Percentiles rank a stretch among this genome's conserved stretches.
Conservation (phyloP, 2,329 filamentous ascomycete species). For the Nemania serpens region DNA sequence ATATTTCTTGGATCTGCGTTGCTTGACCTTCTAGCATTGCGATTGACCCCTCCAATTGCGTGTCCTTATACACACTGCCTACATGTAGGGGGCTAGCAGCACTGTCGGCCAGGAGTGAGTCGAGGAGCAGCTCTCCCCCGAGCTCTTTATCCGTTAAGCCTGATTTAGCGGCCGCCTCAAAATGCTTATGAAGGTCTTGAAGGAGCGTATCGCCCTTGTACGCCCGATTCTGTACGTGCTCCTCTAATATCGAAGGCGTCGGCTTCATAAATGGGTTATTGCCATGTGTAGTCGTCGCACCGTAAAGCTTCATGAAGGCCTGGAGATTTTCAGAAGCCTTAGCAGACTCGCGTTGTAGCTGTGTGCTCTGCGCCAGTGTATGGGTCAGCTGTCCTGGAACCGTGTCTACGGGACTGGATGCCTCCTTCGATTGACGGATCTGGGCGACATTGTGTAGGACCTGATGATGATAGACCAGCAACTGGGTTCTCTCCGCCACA, state of each 20-base stretch:
- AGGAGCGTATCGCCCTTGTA: conserved; percentile 35
- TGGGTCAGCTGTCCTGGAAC: neutral
- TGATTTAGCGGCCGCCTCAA: conserved; percentile 35
- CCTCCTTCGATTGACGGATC: neutral
- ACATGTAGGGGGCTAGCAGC: conserved; percentile 21
- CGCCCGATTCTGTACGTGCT: conserved; percentile 34
- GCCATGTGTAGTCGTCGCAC: conserved; percentile 29
- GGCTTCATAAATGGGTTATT: conserved; percentile 15
- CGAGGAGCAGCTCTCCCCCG: conserved; percentile 32
- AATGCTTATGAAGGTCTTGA: conserved; percentile 35
- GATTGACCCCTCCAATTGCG: conserved; percentile 39
- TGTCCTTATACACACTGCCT: conserved; percentile 35
- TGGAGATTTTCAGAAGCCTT: conserved; percentile 28
- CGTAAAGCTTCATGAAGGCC: conserved; percentile 35
- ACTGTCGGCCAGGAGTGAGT: conserved; percentile 37
- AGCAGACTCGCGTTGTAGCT: conserved; percentile 6
- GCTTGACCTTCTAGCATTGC: conserved; percentile 33
- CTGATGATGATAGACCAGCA: conserved; percentile 25
- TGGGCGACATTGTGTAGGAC: conserved; percentile 18
- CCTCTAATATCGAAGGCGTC: conserved; percentile 27
- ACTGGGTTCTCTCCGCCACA: conserved; percentile 20
- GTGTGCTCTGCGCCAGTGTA: neutral
- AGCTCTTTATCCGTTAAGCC: conserved; percentile 35
- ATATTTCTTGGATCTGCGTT: conserved; percentile 31
- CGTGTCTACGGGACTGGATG: neutral